Percentiles rank a stretch among this genome's conserved stretches.
Evolutionary conservation across 1,284 basidiomycete species (phyloP).

Genomic region (Irpex sp.): DNA sequence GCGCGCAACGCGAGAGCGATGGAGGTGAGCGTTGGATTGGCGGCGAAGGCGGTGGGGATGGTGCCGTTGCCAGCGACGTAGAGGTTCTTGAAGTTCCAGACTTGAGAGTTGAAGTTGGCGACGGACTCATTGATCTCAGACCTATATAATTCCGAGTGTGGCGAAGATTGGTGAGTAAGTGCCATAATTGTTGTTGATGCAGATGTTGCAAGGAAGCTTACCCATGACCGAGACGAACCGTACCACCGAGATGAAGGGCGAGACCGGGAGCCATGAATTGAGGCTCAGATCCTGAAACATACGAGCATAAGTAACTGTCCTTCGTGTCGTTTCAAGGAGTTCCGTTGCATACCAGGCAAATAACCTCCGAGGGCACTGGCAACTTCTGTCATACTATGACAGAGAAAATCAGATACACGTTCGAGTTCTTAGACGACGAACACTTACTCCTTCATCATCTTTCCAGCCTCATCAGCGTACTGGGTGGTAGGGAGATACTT

Average conservation of each 20-base stretch:
- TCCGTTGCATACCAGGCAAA: slow-evolving; percentile 8
- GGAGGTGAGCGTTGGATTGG: slow-evolving; percentile 23
- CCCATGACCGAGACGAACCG: slow-evolving; percentile 11
- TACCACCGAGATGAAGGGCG: slow-evolving; percentile 20
- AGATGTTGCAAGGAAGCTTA: not conserved
- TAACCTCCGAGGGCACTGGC: slow-evolving; percentile 19
- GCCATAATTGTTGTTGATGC: too few relatives aligned
- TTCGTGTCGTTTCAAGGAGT: not conserved
- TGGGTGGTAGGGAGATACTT: slow-evolving; percentile 14
- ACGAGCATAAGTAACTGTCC: too few relatives aligned
- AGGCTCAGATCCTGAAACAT: slow-evolving; percentile 16
- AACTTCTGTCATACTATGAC: slow-evolving; percentile 16
- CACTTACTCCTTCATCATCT: slow-evolving; percentile 24
- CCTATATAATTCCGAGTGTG: not conserved
- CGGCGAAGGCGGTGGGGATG: slow-evolving; percentile 16
- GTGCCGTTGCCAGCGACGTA: slow-evolving; percentile 21
- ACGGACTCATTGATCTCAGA: slow-evolving; percentile 12
- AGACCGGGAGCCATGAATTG: slow-evolving; percentile 24
- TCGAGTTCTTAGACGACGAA: not conserved
- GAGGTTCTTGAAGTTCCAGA: slow-evolving; percentile 22
- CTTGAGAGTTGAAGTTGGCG: slow-evolving; percentile 19
- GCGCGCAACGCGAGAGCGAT: slow-evolving; percentile 17
- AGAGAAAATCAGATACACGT: not conserved
- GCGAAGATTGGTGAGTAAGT: not conserved
- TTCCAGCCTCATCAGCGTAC: slow-evolving; percentile 9